Conservation (phyloP, 108 stramenopile genomes). For the Aurantiochytrium sp. region DNA sequence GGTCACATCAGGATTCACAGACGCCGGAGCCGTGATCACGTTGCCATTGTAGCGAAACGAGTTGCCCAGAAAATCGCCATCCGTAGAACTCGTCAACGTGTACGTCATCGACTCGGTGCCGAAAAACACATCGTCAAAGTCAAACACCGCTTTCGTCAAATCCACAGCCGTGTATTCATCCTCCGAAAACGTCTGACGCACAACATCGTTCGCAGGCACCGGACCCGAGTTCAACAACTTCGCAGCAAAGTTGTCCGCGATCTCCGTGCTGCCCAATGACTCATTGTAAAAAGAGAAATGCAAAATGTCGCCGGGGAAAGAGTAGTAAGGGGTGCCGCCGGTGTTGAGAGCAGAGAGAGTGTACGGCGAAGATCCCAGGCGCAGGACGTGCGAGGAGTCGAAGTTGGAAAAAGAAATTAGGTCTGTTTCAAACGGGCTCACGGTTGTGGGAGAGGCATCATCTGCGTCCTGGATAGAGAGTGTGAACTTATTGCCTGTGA, state of each 20-base stretch:
- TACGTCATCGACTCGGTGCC: background rate
- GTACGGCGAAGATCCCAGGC: background rate
- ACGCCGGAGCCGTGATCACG: no score
- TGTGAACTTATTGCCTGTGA: no score
- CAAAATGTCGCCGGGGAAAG: background rate
- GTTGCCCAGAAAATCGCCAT: background rate
- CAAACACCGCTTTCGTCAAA: background rate
- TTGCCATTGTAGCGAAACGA: background rate
- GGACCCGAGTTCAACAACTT: background rate
- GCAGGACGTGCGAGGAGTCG: background rate
- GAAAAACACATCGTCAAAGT: background rate
- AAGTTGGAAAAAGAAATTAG: background rate
- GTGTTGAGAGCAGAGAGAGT: background rate
- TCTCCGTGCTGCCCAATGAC: background rate
- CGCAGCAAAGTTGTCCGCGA: background rate
- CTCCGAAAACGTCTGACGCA: background rate
- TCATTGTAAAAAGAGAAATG: background rate
- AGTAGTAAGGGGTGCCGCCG: background rate
- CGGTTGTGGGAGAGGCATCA: accelerated
- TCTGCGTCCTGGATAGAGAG: no score
- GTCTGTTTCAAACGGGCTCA: accelerated
- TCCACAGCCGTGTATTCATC: background rate
- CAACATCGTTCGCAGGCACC: background rate
- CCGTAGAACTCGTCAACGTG: background rate
- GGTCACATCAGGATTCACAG: no score